Conservation (phyloP, 164 flowering plant genomes). For the Berberis vulgaris region DNA sequence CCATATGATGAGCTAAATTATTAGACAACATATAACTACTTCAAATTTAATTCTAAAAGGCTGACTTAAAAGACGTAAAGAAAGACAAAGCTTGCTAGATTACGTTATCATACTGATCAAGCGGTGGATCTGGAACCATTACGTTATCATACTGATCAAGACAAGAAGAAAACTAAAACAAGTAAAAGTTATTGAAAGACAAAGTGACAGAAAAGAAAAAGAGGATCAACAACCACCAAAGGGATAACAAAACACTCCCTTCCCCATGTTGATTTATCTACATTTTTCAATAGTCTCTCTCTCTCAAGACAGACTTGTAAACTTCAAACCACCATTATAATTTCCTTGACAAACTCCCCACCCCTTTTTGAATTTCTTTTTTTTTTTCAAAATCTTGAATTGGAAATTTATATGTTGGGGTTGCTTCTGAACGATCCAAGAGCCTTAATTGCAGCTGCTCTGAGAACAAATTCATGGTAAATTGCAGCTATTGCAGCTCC, state of each 20-base stretch:
- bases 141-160: too few species aligned
- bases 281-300: conserved; percentile 5
- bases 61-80: too few species aligned
- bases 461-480: conserved; percentile 74
- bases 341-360: conserved; percentile 1
- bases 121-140: too few species aligned
- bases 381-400: background rate
- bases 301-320: background rate
- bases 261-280: conserved; percentile 10
- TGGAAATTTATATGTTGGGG: conserved; percentile 7
- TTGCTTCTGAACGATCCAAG: conserved; percentile 89
- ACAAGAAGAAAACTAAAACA: background rate
- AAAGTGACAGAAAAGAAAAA: background rate
- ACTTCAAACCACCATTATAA: conserved; percentile 3
- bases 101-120: too few species aligned
- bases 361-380: background rate
- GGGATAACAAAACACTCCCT: background rate
- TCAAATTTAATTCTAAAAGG: too few species aligned
- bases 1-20: too few species aligned
- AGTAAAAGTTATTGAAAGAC: background rate
- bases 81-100: too few species aligned
- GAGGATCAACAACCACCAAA: background rate
- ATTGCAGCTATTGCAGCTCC: conserved; percentile 84
- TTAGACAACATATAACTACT: too few species aligned
- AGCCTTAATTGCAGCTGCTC: conserved; percentile 83